Base-by-base conservation (phyloP, 164 flowering plant species). In the Paratinospora sagittata region DNA sequence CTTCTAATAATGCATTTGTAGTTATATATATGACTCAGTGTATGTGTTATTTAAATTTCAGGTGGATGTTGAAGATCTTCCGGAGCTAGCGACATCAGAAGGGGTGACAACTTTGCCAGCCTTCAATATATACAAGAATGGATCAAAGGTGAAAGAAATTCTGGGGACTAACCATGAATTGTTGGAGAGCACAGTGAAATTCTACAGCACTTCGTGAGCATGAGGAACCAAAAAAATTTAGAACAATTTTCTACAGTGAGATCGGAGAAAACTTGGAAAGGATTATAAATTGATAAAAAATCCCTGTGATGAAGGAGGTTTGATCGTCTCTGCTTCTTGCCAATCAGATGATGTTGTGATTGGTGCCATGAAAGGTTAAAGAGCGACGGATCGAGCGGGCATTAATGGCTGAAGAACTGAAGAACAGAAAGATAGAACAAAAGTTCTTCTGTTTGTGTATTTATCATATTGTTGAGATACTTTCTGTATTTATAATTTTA, bases 61-160 rank as follows among this genome's bases (percentile, higher is more conserved):
- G 84, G 80, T 83, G 72, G 82, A 80, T 16, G 67, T 74, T 72
- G 84, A 85, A 49, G 85, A 85, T 16, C 72, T 73, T 23, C 82
- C 78, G 1, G 47, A 57, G 47, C 26, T 83, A 24, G 77, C 74
- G 8, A 78, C 75, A 47, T 75, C 78, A 2, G 88, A 85, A 63
- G 82, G 79, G 3, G 80, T 80, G 8, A 57, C 55, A 27, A 66
- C 81, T 49, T 63, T 77, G 33, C 86, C 86, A 49, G 73, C 65
- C 24, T 81, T 85, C 77, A 81, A 75, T 55, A 76, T 85, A 66
- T 83, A 81, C 80, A 80, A 77, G 74, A 77, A 76, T 21, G 85
- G 85, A 5, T 81, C 83, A 55, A 78, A 67, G 49, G 79, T 78
- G 21, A 74, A 77, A 65, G 82, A 84, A 16, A 70, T 85, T 52